Evolutionary conservation across 225 moss, liverwort and hornwort genomes (phyloP), one percentile per base, ranked within the genome.

Genomic region (Sphagnum tenellum): DNA sequence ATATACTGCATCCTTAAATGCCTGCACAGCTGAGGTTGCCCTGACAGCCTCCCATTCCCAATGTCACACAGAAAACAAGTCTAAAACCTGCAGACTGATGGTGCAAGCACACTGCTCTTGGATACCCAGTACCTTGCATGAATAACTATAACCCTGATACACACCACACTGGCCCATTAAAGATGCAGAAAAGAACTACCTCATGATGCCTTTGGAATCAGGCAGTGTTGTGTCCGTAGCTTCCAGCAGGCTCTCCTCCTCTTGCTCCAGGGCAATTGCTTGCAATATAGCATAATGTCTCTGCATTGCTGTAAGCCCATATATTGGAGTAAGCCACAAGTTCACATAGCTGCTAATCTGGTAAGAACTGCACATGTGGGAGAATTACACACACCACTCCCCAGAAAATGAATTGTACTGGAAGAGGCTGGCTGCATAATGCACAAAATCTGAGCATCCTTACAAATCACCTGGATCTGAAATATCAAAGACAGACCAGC

Each of bases 1-100:
- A 54, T 86, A 98, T n/a, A 93, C 84, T 47, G 82, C 73, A 61
- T 86, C 72, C 63, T 98, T 98, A 64, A 98, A 88, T 49, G 89
- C 70, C 14, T 89, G 73, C n/a, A 81, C 78, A 45, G 82, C 74
- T 60, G 81, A 67, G 0, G 74, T 64, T 9, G 69, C 65, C 72
- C 81, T 86, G 67, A 45, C 66, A 59, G 14, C 44, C 65, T 70
- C 73, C 70, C 62, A 3, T 61, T 7, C 7, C 11, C 45, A 49
- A 29, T 29, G 29, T 45, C 9, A 5, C 3, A 49, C 45, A 45
- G 50, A n/a, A 8, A 65, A 45, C 50, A 29, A 29, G 53, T 11
- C 49, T 52, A 51, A 48, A 5, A 7, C 44, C 7, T 44, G 56
- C 45, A 4, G 8, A 12, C 8, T 12, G 7, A 29, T 65, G 4